A percentile compares a stretch with the other conserved stretches of the same genome.
Evolutionary conservation across 1,139 yeast genomes (phyloP).

Genomic region (Sugiyamaella paludigena): DNA sequence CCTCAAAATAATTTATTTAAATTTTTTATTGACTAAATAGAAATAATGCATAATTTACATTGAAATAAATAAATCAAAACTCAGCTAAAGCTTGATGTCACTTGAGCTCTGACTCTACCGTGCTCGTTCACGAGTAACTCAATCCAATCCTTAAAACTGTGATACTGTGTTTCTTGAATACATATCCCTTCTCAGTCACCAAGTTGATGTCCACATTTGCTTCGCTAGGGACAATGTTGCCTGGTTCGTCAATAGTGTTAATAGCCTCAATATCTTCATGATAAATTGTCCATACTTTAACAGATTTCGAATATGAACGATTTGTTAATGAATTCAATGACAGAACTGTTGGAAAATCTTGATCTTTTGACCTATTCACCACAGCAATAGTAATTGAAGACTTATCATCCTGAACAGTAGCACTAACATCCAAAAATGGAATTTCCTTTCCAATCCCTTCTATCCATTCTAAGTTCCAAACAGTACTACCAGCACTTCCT

Average conservation of each 20-base stretch:
- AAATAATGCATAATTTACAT: no score
- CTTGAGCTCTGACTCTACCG: no score
- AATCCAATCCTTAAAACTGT: conserved; percentile 26
- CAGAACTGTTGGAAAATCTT: conserved; percentile 30
- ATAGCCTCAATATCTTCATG: conserved; percentile 34
- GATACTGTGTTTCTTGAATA: conserved; percentile 16
- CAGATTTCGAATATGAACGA: conserved; percentile 15
- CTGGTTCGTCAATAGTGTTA: conserved; percentile 28
- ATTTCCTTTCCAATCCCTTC: conserved; percentile 25
- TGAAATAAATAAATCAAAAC: no score
- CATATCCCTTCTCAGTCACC: background rate
- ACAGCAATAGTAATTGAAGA: conserved; percentile 32
- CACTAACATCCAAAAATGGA: conserved; percentile 33
- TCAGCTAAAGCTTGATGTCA: no score
- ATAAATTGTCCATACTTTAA: conserved; percentile 31
- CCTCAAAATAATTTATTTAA: background rate
- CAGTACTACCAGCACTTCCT: conserved; percentile 32
- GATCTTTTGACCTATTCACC: conserved; percentile 33
- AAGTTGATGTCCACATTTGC: background rate
- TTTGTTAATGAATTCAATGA: conserved; percentile 20
- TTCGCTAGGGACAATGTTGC: conserved; percentile 11
- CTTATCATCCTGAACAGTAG: conserved; percentile 18
- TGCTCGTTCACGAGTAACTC: no score
- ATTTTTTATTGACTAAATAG: background rate
- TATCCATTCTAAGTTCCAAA: conserved; percentile 24